phyloP scores from a whole-genome alignment of 2,329 filamentous ascomycete species.

The Scedosporium dehoogii region DNA sequence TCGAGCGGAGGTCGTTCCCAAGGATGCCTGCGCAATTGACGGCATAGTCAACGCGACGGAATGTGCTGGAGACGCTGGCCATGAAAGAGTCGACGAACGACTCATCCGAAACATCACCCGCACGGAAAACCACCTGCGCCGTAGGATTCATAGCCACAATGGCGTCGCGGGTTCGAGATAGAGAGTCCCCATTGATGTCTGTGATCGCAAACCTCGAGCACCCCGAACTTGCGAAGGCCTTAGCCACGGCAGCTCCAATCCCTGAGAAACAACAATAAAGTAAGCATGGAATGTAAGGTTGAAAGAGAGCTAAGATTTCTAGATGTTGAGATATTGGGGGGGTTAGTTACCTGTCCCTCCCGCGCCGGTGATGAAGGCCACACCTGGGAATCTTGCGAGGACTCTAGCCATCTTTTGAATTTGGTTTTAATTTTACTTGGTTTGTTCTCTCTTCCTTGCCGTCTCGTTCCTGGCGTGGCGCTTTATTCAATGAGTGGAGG shows the following conservation, averaged over 20 bases:
- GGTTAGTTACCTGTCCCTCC: conserved; percentile 32
- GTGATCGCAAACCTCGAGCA: conserved; percentile 43
- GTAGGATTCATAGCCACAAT: conserved; percentile 23
- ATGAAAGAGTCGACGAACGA: conserved; percentile 29
- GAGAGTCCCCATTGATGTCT: conserved; percentile 33
- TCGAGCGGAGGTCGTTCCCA: conserved; percentile 27
- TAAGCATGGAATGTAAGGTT: neutral
- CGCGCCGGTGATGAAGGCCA: conserved; percentile 36
- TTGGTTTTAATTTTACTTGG: no score
- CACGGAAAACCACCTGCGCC: conserved; percentile 19
- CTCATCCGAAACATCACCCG: conserved; percentile 39
- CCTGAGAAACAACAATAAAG: conserved; percentile 22
- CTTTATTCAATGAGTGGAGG: no score
- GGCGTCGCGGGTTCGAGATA: conserved; percentile 24
- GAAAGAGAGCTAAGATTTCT: neutral
- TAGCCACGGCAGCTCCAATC: conserved; percentile 44
- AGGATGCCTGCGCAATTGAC: conserved; percentile 47
- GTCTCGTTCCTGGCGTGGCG: neutral
- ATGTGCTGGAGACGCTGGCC: conserved; percentile 19
- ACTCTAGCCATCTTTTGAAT: conserved; percentile 2
- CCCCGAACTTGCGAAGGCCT: conserved; percentile 37
- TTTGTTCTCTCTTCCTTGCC: neutral
- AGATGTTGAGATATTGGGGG: neutral
- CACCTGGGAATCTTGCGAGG: conserved; percentile 28
- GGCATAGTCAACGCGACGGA: conserved; percentile 43